phyloP scores from a whole-genome alignment of 1,284 basidiomycete species.

The Phellinidium pouzarii region DNA sequence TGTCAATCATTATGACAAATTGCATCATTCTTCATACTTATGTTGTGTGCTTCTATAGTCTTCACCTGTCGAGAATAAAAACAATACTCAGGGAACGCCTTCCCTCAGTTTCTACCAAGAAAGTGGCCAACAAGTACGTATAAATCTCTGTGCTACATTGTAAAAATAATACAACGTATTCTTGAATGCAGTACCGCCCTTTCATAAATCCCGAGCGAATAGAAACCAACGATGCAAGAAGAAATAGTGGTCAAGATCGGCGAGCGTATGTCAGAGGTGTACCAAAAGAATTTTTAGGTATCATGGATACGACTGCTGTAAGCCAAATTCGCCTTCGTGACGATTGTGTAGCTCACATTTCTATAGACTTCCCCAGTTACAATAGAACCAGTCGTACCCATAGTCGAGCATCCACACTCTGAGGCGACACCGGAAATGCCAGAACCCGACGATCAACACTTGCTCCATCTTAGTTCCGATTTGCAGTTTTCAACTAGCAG shows the following conservation, averaged over 20 bases:
- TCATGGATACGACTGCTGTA: not conserved
- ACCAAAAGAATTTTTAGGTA: not conserved
- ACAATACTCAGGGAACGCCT: not conserved
- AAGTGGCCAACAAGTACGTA: not conserved
- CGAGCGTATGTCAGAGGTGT: slow-evolving; percentile 8
- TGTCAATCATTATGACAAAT: not conserved
- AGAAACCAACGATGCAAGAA: slow-evolving; percentile 10
- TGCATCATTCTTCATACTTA: not conserved
- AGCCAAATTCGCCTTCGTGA: not conserved
- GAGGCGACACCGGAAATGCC: not conserved
- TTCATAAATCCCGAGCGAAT: slow-evolving; percentile 10
- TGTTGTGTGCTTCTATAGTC: not conserved
- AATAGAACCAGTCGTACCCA: not conserved
- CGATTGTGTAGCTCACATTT: not conserved
- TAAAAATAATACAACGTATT: not conserved
- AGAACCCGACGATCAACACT: not conserved
- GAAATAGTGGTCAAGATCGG: not conserved
- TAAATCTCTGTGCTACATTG: not conserved
- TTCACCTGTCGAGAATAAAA: not conserved
- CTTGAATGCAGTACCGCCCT: slow-evolving; percentile 4
- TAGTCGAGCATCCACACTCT: not conserved
- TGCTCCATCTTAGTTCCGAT: too few relatives aligned
- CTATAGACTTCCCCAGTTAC: not conserved
- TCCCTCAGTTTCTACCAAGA: not conserved
- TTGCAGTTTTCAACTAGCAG: too few relatives aligned